Conservation (phyloP, 2,329 filamentous ascomycete genomes). For the Calonectria pauciramosa region DNA sequence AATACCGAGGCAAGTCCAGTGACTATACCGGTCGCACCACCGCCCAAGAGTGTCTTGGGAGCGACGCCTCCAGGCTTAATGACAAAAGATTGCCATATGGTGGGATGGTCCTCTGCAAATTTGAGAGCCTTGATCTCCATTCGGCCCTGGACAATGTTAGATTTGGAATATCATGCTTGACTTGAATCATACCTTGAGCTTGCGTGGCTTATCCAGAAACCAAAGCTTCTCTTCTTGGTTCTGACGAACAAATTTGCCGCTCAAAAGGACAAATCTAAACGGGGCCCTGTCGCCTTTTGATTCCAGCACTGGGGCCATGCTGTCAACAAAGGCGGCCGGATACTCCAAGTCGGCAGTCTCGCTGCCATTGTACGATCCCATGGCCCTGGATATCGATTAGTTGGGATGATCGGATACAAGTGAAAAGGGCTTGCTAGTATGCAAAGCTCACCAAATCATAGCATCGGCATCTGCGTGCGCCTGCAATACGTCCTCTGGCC, state of each 20-base stretch:
- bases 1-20: slow-evolving; percentile 12
- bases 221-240: slow-evolving; percentile 49
- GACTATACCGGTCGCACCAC: background rate
- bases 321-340: slow-evolving; percentile 33
- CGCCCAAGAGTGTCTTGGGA: background rate
- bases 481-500: slow-evolving; percentile 28
- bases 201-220: slow-evolving; percentile 37
- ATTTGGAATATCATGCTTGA: accelerated
- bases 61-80: slow-evolving; percentile 35
- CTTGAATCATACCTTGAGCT: slow-evolving; percentile 30
- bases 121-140: slow-evolving; percentile 31
- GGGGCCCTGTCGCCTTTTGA: background rate
- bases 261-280: slow-evolving; percentile 51
- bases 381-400: slow-evolving; percentile 21
- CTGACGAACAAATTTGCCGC: slow-evolving; percentile 50
- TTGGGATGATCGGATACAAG: background rate
- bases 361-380: slow-evolving; percentile 39
- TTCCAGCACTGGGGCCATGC: slow-evolving; percentile 24
- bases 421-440: background rate
- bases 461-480: slow-evolving; percentile 37
- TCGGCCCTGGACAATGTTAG: slow-evolving; percentile 28
- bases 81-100: slow-evolving; percentile 36
- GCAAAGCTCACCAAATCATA: slow-evolving; percentile 40
- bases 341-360: slow-evolving; percentile 38
- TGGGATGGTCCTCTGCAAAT: slow-evolving; percentile 21